Evolutionary conservation across 352 stramenopile genomes (phyloP).

Genomic region (Phytophthora sansomeana): DNA sequence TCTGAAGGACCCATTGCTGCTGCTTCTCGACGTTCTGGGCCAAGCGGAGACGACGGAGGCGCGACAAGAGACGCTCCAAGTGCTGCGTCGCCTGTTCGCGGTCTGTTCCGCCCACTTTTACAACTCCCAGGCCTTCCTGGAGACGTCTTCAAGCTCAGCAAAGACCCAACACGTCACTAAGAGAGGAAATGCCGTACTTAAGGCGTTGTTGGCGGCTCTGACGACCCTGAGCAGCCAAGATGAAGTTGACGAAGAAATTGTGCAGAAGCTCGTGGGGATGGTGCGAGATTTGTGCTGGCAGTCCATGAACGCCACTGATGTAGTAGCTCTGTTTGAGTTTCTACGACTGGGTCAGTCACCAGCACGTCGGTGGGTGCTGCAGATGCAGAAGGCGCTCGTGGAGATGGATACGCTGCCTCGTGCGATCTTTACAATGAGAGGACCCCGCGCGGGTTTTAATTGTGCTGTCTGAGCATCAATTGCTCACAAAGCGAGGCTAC

Average conservation of each 20-base stretch:
- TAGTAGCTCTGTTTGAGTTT: slow-evolving; percentile 79
- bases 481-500: slow-evolving; percentile 84
- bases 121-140: slow-evolving; percentile 46
- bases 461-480: slow-evolving; percentile 57
- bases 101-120: slow-evolving; percentile 48
- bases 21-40: slow-evolving; percentile 57
- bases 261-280: slow-evolving; percentile 56
- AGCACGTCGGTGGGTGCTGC: slow-evolving; percentile 54
- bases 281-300: slow-evolving; percentile 55
- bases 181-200: slow-evolving; percentile 54
- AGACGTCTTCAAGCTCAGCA: slow-evolving; percentile 5
- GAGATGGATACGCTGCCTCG: slow-evolving; percentile 61
- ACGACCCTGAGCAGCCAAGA: slow-evolving; percentile 44
- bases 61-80: slow-evolving; percentile 46
- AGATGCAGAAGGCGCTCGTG: slow-evolving; percentile 67
- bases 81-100: slow-evolving; percentile 51
- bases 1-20: slow-evolving; percentile 55
- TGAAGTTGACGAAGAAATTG: slow-evolving; percentile 33
- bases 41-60: slow-evolving; percentile 35
- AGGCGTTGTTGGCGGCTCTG: slow-evolving; percentile 56
- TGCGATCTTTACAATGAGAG: slow-evolving; percentile 78
- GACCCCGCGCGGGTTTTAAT: slow-evolving; percentile 69
- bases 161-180: slow-evolving; percentile 18
- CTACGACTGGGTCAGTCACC: slow-evolving; percentile 59
- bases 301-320: slow-evolving; percentile 65